Percentiles rank a stretch among this genome's conserved stretches.
Evolutionary conservation across 345 rosid species (phyloP).

Genomic region (Clausena lansium): DNA sequence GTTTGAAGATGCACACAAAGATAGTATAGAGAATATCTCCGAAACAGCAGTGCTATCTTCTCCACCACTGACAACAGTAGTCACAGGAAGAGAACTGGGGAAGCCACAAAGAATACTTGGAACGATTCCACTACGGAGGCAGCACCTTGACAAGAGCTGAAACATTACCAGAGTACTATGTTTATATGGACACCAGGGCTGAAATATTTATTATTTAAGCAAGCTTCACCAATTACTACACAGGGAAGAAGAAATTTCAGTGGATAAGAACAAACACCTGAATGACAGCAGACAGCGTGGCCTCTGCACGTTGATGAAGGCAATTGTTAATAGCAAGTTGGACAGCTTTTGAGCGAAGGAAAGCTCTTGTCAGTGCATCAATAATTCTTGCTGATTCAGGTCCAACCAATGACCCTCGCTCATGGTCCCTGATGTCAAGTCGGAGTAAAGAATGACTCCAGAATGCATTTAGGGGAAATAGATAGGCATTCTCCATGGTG

Average conservation of each 20-base stretch:
- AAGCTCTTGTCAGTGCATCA: conserved; percentile 68
- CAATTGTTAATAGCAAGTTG: conserved; percentile 74
- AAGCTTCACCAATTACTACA: conserved; percentile 10
- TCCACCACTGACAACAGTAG: conserved; percentile 89
- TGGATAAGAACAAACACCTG: conserved; percentile 52
- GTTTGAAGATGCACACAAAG: conserved; percentile 45
- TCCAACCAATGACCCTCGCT: conserved; percentile 49
- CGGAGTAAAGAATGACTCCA: conserved; percentile 46
- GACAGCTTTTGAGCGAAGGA: conserved; percentile 76
- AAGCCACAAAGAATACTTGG: conserved; percentile 85
- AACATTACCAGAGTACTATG: conserved; percentile 21
- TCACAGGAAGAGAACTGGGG: conserved; percentile 79
- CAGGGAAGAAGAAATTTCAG: neutral
- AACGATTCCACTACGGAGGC: conserved; percentile 71
- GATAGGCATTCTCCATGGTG: conserved; percentile 40
- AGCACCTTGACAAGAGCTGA: conserved; percentile 91
- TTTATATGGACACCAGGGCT: conserved; percentile 6
- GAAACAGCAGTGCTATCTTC: conserved; percentile 89
- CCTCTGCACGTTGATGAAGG: conserved; percentile 77
- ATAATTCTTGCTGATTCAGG: conserved; percentile 60
- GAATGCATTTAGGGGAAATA: conserved; percentile 71
- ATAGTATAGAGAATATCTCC: conserved; percentile 73
- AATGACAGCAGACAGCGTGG: conserved; percentile 55
- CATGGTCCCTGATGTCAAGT: conserved; percentile 60
- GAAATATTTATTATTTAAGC: conserved; percentile 1